Base-by-base conservation (phyloP, 2,329 filamentous ascomycete genomes). In the Furcasterigmium furcatum region DNA sequence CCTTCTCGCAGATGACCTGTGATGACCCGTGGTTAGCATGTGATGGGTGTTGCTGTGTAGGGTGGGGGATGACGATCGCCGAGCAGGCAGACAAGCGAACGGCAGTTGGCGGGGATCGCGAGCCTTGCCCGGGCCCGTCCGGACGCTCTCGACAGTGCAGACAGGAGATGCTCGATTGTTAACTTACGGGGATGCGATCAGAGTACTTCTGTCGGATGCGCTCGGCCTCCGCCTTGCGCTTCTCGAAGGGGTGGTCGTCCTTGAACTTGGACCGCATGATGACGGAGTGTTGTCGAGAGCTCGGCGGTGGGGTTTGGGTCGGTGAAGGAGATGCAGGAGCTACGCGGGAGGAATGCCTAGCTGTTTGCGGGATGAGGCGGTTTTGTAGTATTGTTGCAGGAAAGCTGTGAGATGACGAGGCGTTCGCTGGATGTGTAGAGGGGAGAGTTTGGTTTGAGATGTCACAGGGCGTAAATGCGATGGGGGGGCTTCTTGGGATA, bases 221-320 rank as follows among this genome's bases (percentile, higher is more conserved):
- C 80, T 99, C 94, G 67, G 94, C 94, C 77, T 99, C 94, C 56
- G 94, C 94, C 89, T 97, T 96, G 77, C 94, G 91, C 89, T 99
- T 99, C 87, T 97, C 94, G 70, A 97, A 97, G 61, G 90, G 91
- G 72, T 97, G 94, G 84, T 97, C 94, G 85, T 99, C 94, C 91
- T 99, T 99, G 75, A 99, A 99, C 84, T 97, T 97, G 80, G 90
- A 95, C 68, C 91, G 88, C 91, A 96, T 96, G 58, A 65, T 89
- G 79, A 65, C 64, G 66, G 67, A 43, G 47, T 53, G 44, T 45
- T 51, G 45, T 19, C 47, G 48, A 44, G 41, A 30, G 49, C 24
- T 27, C 24, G 24, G 24, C 21, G 45, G 48, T 50, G 46, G 40
- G 41, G 49, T 43, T 51, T 47, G 38, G 49, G 34, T 56, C 46